Conservation (phyloP, 441 rosid genomes). For the Monsonia emarginata region DNA sequence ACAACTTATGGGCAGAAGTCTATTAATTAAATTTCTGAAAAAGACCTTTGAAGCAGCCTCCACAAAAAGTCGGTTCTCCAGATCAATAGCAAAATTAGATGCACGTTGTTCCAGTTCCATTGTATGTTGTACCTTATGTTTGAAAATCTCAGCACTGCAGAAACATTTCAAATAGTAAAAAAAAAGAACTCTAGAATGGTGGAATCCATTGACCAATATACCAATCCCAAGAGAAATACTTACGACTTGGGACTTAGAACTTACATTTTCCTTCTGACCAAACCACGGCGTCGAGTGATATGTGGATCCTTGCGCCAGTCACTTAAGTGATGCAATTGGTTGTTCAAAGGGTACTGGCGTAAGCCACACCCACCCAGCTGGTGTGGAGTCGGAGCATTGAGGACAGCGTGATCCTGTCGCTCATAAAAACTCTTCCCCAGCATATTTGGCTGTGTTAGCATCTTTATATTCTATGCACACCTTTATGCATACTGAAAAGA, state of each 20-base stretch:
- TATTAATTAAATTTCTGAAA: not conserved
- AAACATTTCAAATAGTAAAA: constrained; percentile 2
- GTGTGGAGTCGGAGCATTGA: not conserved
- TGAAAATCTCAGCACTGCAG: constrained; percentile 18
- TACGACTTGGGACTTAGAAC: constrained; percentile 12
- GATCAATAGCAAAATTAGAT: constrained; percentile 7
- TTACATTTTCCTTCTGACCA: constrained; percentile 23
- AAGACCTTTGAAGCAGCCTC: constrained; percentile 23
- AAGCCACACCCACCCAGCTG: constrained; percentile 13
- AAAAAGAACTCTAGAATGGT: not conserved
- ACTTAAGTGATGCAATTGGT: not conserved
- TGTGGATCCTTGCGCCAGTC: constrained; percentile 20
- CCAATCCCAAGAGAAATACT: no score
- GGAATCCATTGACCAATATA: not conserved
- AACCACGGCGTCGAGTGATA: constrained; percentile 12
- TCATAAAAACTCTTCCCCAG: constrained; percentile 12
- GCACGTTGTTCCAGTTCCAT: constrained; percentile 11
- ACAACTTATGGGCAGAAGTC: not conserved
- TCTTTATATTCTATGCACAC: not conserved
- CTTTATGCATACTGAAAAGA: constrained; percentile 12
- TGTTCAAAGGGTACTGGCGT: constrained; percentile 1
- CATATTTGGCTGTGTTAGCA: constrained; percentile 11
- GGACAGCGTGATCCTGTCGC: constrained; percentile 9
- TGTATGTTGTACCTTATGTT: not conserved
- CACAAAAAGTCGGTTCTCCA: constrained; percentile 20